A percentile compares a stretch with the other conserved stretches of the same genome.
Conservation (phyloP, 2,329 filamentous ascomycete species). For the Penicillium oxalicum region DNA sequence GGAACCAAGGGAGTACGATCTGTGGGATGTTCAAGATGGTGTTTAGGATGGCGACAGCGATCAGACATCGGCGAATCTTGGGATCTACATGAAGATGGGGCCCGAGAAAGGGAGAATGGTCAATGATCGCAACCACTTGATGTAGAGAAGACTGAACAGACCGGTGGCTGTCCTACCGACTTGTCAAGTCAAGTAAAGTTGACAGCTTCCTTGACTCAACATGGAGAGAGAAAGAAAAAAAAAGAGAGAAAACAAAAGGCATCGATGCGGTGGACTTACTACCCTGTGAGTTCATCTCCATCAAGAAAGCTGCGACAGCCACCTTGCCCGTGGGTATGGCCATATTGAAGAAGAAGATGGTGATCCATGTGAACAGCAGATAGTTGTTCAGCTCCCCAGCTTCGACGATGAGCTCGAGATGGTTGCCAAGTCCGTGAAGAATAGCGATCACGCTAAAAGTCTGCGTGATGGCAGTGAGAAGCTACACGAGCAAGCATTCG, state of each 20-base stretch:
- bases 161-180: too few species aligned
- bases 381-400: conserved; percentile 14
- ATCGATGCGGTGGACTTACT: conserved; percentile 6
- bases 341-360: conserved; percentile 20
- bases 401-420: conserved; percentile 10
- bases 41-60: conserved; percentile 16
- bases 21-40: conserved; percentile 19
- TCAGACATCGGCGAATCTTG: conserved; percentile 18
- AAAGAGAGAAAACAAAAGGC: too few species aligned
- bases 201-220: too few species aligned
- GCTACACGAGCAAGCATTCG: not conserved
- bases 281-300: conserved; percentile 19
- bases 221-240: too few species aligned
- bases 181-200: too few species aligned
- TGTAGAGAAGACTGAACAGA: too few species aligned
- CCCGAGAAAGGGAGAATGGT: not conserved
- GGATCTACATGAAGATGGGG: conserved; percentile 8
- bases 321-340: conserved; percentile 20
- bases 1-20: conserved; percentile 15
- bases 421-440: conserved; percentile 17
- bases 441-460: conserved; percentile 13
- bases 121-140: too few species aligned
- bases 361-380: conserved; percentile 19
- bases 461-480: conserved; percentile 15
- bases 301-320: conserved; percentile 15